A percentile compares a stretch with the other conserved stretches of the same genome.
These are phyloP conservation scores for Pyrenochaeta sp. DNA, from an alignment of 2,329 filamentous ascomycete species.

Conservation along the genomic window DNA sequence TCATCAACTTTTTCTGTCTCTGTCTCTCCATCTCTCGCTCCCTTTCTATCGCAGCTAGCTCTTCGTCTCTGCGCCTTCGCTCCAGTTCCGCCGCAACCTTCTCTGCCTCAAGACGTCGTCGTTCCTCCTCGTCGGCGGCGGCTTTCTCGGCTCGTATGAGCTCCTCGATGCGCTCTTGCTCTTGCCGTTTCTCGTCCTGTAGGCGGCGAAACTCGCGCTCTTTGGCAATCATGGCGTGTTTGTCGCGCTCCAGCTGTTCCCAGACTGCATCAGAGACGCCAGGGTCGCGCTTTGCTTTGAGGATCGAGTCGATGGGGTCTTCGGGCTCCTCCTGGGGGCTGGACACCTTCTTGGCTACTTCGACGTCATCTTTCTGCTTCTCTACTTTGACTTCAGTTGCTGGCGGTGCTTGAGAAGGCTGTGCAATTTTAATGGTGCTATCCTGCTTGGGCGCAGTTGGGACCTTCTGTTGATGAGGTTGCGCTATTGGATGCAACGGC, in stretches of 20 bases:
- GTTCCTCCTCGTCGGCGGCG: slow-evolving; percentile 34
- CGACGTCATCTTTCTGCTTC: slow-evolving; percentile 5
- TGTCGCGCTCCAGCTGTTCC: slow-evolving; percentile 66
- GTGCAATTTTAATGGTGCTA: slow-evolving; percentile 10
- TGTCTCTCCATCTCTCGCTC: slow-evolving; percentile 50
- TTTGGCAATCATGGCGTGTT: slow-evolving; percentile 40
- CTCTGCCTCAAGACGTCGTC: slow-evolving; percentile 23
- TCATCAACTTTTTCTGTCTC: slow-evolving; percentile 59
- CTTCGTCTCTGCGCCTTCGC: slow-evolving; percentile 32
- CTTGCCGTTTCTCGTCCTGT: slow-evolving; percentile 29
- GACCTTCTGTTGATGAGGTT: slow-evolving; percentile 8
- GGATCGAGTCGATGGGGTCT: slow-evolving; percentile 20
- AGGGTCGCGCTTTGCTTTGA: slow-evolving; percentile 56
- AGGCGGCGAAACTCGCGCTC: slow-evolving; percentile 50
- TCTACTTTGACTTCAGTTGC: neutral
- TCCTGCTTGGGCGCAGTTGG: slow-evolving; percentile 5
- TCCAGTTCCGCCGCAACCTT: slow-evolving; percentile 30
- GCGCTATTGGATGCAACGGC: slow-evolving; percentile 1
- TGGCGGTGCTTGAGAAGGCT: neutral
- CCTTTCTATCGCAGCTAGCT: slow-evolving; percentile 51
- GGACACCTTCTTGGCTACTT: slow-evolving; percentile 17
- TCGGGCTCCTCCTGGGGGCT: neutral
- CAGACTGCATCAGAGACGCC: slow-evolving; percentile 69
- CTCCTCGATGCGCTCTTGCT: slow-evolving; percentile 29
- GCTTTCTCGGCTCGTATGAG: slow-evolving; percentile 42